Conservation (phyloP, 768 basidiomycete species). For the Fibroporia radiculosa region DNA sequence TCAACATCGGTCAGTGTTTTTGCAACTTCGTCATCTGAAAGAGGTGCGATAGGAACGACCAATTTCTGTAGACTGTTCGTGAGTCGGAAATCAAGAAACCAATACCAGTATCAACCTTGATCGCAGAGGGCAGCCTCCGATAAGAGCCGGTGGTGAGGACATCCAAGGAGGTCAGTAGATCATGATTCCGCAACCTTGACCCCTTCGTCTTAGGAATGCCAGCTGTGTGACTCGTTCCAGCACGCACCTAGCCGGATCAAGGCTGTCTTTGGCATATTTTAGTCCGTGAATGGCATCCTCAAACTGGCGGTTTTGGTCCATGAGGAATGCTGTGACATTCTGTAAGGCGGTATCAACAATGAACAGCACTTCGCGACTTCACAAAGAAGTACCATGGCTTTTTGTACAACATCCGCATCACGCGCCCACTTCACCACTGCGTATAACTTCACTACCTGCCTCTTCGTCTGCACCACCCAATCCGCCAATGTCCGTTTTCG, state of each 20-base stretch:
- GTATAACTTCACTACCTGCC: constrained; percentile 84
- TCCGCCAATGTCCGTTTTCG: constrained; percentile 79
- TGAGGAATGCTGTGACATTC: constrained; percentile 85
- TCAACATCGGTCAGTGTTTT: constrained; percentile 68
- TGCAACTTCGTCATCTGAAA: constrained; percentile 60
- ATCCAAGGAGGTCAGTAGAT: constrained; percentile 85
- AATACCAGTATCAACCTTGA: constrained; percentile 49
- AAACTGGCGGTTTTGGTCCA: constrained; percentile 81
- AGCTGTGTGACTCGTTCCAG: too few species aligned
- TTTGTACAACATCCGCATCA: constrained; percentile 77
- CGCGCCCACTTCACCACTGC: constrained; percentile 83
- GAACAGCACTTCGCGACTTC: too few species aligned
- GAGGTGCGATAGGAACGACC: constrained; percentile 53
- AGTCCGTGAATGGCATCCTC: constrained; percentile 59
- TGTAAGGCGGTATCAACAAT: constrained; percentile 21
- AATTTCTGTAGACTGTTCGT: constrained; percentile 47
- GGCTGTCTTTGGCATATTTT: constrained; percentile 53
- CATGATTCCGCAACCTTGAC: constrained; percentile 82
- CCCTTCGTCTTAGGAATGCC: background rate
- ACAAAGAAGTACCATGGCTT: constrained; percentile 61
- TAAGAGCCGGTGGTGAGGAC: constrained; percentile 86
- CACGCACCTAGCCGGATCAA: constrained; percentile 72
- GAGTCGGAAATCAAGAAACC: background rate
- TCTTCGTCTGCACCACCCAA: constrained; percentile 86
- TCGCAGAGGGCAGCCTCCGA: constrained; percentile 66